Conservation (phyloP, 192 early-diverging fungal species). For the Phycomyces blakesleeanus region DNA sequence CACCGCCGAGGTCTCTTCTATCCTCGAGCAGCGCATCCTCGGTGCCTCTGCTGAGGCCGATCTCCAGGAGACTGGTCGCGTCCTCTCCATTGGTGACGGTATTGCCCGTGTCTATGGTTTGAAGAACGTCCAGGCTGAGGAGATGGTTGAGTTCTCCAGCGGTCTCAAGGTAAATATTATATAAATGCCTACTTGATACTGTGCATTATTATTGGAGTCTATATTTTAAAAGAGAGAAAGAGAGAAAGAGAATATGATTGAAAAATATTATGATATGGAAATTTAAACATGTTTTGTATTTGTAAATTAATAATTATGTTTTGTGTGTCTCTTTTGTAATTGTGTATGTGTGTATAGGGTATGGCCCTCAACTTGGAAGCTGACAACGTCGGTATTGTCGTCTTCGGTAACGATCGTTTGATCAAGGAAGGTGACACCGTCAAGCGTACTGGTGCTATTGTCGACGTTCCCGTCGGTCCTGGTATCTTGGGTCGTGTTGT, state of each 20-base stretch:
- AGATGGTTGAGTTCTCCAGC: constrained; percentile 99
- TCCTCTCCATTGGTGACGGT: constrained; percentile 99
- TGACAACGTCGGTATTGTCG: constrained; percentile 99
- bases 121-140: constrained; percentile 98
- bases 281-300: too few relatives aligned
- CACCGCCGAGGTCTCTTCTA: constrained; percentile 94
- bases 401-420: constrained; percentile 99
- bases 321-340: too few relatives aligned
- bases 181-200: too few relatives aligned
- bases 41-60: constrained; percentile 81
- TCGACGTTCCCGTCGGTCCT: constrained; percentile 95
- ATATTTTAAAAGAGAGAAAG: background rate
- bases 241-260: constrained; percentile 3
- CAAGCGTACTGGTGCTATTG: constrained; percentile 98
- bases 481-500: constrained; percentile 95
- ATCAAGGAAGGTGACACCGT: constrained; percentile 99
- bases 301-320: too few relatives aligned
- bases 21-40: constrained; percentile 96
- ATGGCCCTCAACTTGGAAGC: constrained; percentile 99
- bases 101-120: constrained; percentile 99
- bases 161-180: constrained; percentile 84
- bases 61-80: constrained; percentile 97
- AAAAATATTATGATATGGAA: too few relatives aligned
- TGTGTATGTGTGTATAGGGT: constrained; percentile 58
- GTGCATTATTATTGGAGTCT: background rate